A percentile compares a stretch with the other conserved stretches of the same genome.
Evolutionary conservation across 805 yeast species (phyloP).

Genomic region (Sugiyamaella qingdaonensis): DNA sequence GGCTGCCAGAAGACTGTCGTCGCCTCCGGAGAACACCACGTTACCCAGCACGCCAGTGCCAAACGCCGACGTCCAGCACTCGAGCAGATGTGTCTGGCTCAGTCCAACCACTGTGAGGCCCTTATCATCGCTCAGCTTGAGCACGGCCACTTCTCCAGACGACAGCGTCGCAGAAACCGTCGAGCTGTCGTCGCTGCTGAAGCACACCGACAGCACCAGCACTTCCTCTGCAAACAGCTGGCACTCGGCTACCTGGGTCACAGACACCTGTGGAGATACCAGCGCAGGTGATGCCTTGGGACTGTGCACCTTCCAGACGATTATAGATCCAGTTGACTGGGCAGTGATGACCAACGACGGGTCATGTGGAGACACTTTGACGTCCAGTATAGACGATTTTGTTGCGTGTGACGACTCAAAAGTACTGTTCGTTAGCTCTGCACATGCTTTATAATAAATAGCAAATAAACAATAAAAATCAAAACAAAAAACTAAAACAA

Average conservation of each 20-base stretch:
- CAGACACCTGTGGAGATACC: conserved; percentile 1
- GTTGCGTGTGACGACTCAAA: conserved; percentile 18
- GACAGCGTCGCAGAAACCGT: conserved; percentile 59
- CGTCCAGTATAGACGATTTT: conserved; percentile 60
- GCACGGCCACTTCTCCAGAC: conserved; percentile 52
- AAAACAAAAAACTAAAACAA: too few relatives aligned
- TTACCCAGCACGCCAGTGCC: conserved; percentile 42
- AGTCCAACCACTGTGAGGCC: conserved; percentile 29
- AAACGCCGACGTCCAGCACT: conserved; percentile 84
- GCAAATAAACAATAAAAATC: too few relatives aligned
- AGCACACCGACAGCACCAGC: conserved; percentile 62
- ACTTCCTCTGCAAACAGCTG: conserved; percentile 46
- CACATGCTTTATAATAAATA: too few relatives aligned
- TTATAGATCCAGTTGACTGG: conserved; percentile 76
- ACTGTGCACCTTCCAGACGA: conserved; percentile 51
- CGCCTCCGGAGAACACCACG: conserved; percentile 79
- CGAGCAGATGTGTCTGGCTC: conserved; percentile 55
- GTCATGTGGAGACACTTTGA: conserved; percentile 62
- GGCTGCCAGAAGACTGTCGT: conserved; percentile 71
- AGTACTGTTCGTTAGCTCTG: conserved; percentile 39
- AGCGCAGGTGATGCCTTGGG: not conserved
- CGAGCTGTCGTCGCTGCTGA: conserved; percentile 42
- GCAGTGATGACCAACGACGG: conserved; percentile 50
- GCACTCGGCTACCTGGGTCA: conserved; percentile 26
- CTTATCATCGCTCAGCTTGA: conserved; percentile 32